Evolutionary conservation across 176 grass and related monocot species (phyloP), one percentile per base, ranked within the genome.

Genomic region (Oryza longistaminata): DNA sequence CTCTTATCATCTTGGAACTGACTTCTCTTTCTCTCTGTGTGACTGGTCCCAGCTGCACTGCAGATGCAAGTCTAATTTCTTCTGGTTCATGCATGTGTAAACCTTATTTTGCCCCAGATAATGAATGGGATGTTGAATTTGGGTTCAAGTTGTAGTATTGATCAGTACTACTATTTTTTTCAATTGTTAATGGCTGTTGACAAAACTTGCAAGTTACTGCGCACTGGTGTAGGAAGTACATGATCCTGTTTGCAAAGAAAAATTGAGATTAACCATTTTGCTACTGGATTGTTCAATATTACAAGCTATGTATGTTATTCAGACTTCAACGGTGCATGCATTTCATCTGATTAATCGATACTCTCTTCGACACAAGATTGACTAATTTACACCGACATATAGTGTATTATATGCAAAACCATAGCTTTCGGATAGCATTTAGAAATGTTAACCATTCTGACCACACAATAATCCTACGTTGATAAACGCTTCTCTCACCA

Each of bases 1-100:
- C 64, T 84, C 80, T 90, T 87, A 84, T 87, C 89, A 80, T 80
- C 83, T 90, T 80, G 80, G 89, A 90, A 87, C 85, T 80, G 80
- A 71, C 80, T 87, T 74, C 86, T 72, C 64, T 82, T 61, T 78
- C 53, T 70, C 4, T 60, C 45, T 48, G 11, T 48, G 11, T 40
- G 48, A 87, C 73, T 85, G 76, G 87, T 33, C 81, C 81, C 48
- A 46, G 22, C 5, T 60, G 49, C 49, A 46, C 8, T 40, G 3
- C 11, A 48, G 11, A 52, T 52, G 13, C 68, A 77, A 19, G 55
- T 52, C 84, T 80, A 77, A 77, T 68, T 85, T 78, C 71, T 46
- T 86, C 82, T 78, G 72, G 82, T 86, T 71, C 69, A 24, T 79
- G 75, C 73, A 9, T 17, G 27, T 19, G 81, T 74, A 49, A 35